Evolutionary conservation across 2,329 filamentous ascomycete genomes (phyloP), one percentile per base, ranked within the genome.

Genomic region (Microdochium bolleyi): DNA sequence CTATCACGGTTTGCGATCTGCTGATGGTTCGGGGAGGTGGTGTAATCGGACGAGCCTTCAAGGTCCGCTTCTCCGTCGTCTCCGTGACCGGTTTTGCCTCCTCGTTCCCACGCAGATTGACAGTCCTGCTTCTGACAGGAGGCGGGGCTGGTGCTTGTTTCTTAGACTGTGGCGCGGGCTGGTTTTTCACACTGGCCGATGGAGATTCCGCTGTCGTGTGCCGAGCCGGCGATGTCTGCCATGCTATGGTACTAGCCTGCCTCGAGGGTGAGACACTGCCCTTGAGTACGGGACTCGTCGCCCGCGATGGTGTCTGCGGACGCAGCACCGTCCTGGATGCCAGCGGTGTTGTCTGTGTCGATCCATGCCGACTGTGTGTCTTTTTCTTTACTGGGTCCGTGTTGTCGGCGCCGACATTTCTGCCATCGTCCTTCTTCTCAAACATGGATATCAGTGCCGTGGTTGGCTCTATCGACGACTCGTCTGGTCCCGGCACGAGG

Each of bases 361-460:
- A 10, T 51, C 27, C 16, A 27, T 37, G 53, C 66, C n/a, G 55
- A 46, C 4, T 21, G 25, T 24, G 51, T 22, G 52, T 49, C 11
- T 25, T 48, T 53, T 62, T 64, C 60, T 65, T 69, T 21, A 60
- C 52, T 16, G 60, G 63, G 38, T 62, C 60, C 16, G 50, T 56
- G 52, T 61, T 53, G 32, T 32, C 51, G n/a, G n/a, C n/a, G 30
- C 58, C 58, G 5, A 30, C 5, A 11, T 5, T 30, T 5, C 27
- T 11, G 27, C 27, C 27, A 30, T 46, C 19, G 14, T 53, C 56
- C 44, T 70, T 75, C 56, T 76, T 72, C 67, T 91, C 87, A 58
- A 89, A 89, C 70, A 88, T 76, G 38, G 79, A 79, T 52, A 89
- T 84, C 21, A 89, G 72, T 3, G 83, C 79, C 2, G 74, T 81